Evolutionary conservation across 768 basidiomycete species (phyloP), one percentile per base, ranked within the genome.

Genomic region (Mycena albidolilacea): DNA sequence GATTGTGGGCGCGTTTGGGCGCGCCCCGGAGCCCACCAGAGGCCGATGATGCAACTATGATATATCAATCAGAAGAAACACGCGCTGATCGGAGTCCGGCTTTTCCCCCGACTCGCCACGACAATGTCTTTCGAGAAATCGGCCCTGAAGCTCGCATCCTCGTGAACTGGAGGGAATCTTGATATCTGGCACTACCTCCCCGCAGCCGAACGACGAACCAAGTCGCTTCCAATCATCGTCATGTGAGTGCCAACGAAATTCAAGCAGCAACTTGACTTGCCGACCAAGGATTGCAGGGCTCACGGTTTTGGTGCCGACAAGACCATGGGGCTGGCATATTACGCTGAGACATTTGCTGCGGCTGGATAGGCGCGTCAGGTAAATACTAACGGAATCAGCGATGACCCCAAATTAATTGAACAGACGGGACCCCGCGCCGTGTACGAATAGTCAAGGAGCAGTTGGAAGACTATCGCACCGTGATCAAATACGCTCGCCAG

Each of bases 121-220:
- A 57, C 50, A 38, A 76, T 76, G 75, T 14, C 59, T 21, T 74
- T 77, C 64, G 65, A 69, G 35, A 75, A 68, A 64, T 66, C 67
- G 0, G 21, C 55, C 7, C n/a, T 84, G 64, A 81, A 79, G 63
- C 81, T 85, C 21, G 78, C 80, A 0, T 85, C 84, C 4, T 73
- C 70, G 7, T 79, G 77, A 0, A 55, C 78, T 1, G 78, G 76
- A 10, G 84, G 84, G 83, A 71, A 79, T 38, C 76, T 85, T 3
- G 81, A 84, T 65, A 79, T 79, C 5, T 85, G 83, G 82, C 74
- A 79, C 52, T 85, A 80, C 65, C 62, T 80, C 12, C 84, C 84
- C 3, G 43, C 48, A 7, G 58, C 64, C 8, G 62, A 58, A 11
- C 48, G 23, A n/a, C 15, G 14, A 9, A 41, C 73, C 35, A 64